Evolutionary conservation across 139 green algal species (phyloP).

Genomic region (Tetradesmus obliquus): DNA sequence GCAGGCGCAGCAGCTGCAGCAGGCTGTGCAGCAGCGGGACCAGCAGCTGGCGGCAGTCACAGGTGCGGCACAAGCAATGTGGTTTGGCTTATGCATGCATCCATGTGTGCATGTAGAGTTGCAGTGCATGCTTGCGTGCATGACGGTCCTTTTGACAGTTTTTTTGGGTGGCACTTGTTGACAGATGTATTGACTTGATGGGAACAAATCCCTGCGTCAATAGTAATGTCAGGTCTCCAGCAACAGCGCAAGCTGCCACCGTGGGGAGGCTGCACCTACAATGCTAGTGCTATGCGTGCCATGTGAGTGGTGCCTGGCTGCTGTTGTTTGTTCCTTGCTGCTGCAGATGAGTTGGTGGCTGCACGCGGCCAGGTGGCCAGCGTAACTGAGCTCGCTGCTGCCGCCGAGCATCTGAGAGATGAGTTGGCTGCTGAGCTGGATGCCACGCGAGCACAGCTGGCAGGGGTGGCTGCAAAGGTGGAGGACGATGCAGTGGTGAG

Average conservation of each 20-base stretch:
- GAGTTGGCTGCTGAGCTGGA: conserved; percentile 29
- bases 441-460: conserved; percentile 4
- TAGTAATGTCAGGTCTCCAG: too few species aligned
- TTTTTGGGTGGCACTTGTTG: too few species aligned
- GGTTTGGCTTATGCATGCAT: too few species aligned
- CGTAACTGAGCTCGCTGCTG: background rate
- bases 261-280: too few species aligned
- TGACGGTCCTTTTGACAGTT: too few species aligned
- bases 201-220: too few species aligned
- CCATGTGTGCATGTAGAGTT: too few species aligned
- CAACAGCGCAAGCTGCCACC: too few species aligned
- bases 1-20: background rate
- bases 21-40: background rate
- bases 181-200: too few species aligned
- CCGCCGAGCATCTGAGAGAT: background rate
- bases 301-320: background rate
- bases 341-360: background rate
- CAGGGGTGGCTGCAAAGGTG: background rate
- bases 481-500: background rate
- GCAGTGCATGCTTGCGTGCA: too few species aligned
- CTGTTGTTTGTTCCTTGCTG: background rate
- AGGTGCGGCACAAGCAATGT: background rate
- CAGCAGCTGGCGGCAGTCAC: background rate
- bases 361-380: background rate
- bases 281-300: too few species aligned